Percentiles rank a stretch among this genome's conserved stretches.
Evolutionary conservation across 108 stramenopile genomes (phyloP).

Genomic region (Fistulifera pelliculosa): DNA sequence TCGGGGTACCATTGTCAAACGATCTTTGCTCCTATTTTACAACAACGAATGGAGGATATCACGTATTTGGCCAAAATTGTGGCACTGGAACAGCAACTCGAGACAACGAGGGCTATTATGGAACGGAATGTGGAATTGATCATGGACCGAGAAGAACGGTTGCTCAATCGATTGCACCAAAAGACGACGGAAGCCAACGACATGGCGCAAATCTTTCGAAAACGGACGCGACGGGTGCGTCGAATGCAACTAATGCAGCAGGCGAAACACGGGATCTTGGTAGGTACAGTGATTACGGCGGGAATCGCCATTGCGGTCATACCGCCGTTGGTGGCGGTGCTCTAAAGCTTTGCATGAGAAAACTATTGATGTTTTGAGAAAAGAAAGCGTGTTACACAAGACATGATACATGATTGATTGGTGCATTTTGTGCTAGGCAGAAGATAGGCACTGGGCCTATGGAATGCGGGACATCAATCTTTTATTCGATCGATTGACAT

Average conservation of each 20-base stretch:
- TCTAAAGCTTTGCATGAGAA: conserved; percentile 16
- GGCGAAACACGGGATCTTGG: conserved; percentile 58
- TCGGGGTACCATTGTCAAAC: conserved; percentile 31
- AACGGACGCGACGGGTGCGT: conserved; percentile 35
- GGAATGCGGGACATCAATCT: too few species aligned
- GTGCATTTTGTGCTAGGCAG: too few species aligned
- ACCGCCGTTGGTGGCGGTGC: conserved; percentile 52
- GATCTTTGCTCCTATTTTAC: conserved; percentile 54
- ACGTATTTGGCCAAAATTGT: conserved; percentile 33
- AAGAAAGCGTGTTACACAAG: too few species aligned
- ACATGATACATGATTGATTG: too few species aligned
- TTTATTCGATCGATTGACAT: too few species aligned
- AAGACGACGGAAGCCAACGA: conserved; percentile 25
- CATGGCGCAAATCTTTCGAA: conserved; percentile 52
- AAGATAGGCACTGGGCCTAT: too few species aligned
- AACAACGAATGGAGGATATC: conserved; percentile 59
- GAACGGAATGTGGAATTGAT: conserved; percentile 43
- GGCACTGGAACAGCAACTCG: conserved; percentile 35
- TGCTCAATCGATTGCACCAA: conserved; percentile 32
- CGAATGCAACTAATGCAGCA: conserved; percentile 55
- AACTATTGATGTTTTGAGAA: too few species aligned
- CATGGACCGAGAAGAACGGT: conserved; percentile 39
- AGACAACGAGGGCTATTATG: conserved; percentile 51
- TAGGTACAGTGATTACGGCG: conserved; percentile 59
- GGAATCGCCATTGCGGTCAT: conserved; percentile 44